Evolutionary conservation across 352 stramenopile genomes (phyloP), one percentile per base, ranked within the genome.

Genomic region (Pythium biforme): DNA sequence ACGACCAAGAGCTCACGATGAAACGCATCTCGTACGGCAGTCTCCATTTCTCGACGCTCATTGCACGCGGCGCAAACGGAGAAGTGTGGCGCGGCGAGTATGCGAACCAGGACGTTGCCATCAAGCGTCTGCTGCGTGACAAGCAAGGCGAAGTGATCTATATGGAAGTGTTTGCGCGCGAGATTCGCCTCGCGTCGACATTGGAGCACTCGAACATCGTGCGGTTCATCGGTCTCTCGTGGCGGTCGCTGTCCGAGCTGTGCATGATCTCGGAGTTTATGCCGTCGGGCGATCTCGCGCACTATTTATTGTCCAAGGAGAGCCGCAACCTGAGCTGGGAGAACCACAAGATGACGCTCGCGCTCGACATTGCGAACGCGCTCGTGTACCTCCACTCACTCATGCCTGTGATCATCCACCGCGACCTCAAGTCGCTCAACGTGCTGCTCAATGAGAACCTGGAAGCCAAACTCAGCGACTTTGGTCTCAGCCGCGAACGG

Each of bases 381-480:
- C 69, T 91, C 15, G 79, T 89, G 48, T 91, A 91, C 33, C 60
- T 91, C 34, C 82, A 91, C 60, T 91, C 82, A 41, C 55, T 91
- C 2, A 75, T 79, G 62, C 80, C 82, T 3, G 66, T 84, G 0
- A 73, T 89, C 46, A 89, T 90, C 61, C 81, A 90, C 68, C 81
- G 81, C 12, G 81, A 90, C 39, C 64, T 90, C 43, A 90, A 90
- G 49, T 90, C 81, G 69, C 26, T 54, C 3, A 58, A 63, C 14
- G 29, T 48, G 34, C 43, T 51, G 17, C 56, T 64, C 1, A 54
- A 64, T n/a, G 46, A 64, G n/a, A 54, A 64, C 43, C 73, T 89
- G 5, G 62, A 89, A n/a, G 75, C 91, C 22, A 83, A 87, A 34
- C 55, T 96, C 22, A 90, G 81, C 45, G 85, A 96, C 69, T 95